Conservation (phyloP, 371 early-diverging fungal species). For the Mucor mucedo region DNA sequence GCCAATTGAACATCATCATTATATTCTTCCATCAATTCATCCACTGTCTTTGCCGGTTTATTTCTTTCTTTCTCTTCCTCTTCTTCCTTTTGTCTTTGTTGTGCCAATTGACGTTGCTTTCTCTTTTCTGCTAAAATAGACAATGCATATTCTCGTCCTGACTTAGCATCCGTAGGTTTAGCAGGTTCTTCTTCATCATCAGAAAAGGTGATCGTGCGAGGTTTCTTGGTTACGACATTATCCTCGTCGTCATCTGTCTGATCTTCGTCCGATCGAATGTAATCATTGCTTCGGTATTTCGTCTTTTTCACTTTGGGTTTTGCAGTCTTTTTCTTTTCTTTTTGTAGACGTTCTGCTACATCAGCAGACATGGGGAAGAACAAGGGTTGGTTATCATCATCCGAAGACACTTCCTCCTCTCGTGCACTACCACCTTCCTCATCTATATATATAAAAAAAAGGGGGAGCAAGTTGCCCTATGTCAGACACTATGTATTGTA, state of each 20-base stretch:
- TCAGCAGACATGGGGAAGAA: constrained; percentile 9
- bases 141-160: constrained; percentile 8
- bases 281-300: not conserved
- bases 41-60: not conserved
- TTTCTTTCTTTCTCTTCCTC: not conserved
- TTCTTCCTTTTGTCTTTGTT: not conserved
- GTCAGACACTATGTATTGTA: not conserved
- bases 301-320: not conserved
- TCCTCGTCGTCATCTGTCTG: not conserved
- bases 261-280: not conserved
- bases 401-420: constrained; percentile 16
- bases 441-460: not conserved
- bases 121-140: constrained; percentile 10
- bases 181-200: not conserved
- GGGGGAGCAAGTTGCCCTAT: not conserved
- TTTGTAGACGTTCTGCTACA: not conserved
- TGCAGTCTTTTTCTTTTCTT: not conserved
- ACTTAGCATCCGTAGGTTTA: not conserved
- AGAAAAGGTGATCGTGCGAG: constrained; percentile 1
- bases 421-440: constrained; percentile 1
- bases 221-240: not conserved
- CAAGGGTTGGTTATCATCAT: constrained; percentile 20
- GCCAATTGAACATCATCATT: not conserved
- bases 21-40: not conserved
- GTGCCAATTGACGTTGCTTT: constrained; percentile 5